Conservation (phyloP, 2,329 filamentous ascomycete genomes). For the Metarhizium robertsii region DNA sequence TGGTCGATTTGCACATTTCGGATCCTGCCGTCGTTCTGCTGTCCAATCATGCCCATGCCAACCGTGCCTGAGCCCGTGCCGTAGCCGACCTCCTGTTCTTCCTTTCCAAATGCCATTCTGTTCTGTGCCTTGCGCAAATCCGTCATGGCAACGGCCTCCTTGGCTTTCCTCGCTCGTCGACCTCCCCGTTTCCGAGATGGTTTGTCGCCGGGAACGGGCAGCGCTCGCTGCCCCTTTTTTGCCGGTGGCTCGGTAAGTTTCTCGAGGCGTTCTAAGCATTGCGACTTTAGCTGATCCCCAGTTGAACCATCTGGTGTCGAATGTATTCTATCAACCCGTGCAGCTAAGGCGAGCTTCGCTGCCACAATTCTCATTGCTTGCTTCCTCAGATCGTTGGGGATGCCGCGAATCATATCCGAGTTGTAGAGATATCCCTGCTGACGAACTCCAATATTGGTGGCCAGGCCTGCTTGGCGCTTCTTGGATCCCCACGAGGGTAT, state of each 20-base stretch:
- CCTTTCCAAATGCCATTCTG: slow-evolving; percentile 88
- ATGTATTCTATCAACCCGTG: slow-evolving; percentile 80
- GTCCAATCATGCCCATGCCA: slow-evolving; percentile 92
- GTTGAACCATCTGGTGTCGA: slow-evolving; percentile 71
- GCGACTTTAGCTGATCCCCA: slow-evolving; percentile 71
- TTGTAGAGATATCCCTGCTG: slow-evolving; percentile 93
- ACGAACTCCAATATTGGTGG: slow-evolving; percentile 83
- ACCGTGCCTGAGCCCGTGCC: slow-evolving; percentile 76
- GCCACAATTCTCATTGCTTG: slow-evolving; percentile 94
- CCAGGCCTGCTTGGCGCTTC: slow-evolving; percentile 73
- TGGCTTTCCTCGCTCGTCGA: slow-evolving; percentile 80
- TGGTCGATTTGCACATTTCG: slow-evolving; percentile 85
- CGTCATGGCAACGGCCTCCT: slow-evolving; percentile 95
- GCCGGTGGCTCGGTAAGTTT: slow-evolving; percentile 88
- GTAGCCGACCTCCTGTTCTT: slow-evolving; percentile 89
- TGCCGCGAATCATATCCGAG: slow-evolving; percentile 76
- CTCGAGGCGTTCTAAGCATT: slow-evolving; percentile 78
- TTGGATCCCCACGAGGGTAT: slow-evolving; percentile 85
- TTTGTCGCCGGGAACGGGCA: slow-evolving; percentile 92
- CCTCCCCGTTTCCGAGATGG: slow-evolving; percentile 88
- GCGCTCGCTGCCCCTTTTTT: slow-evolving; percentile 77
- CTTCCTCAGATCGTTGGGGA: slow-evolving; percentile 78
- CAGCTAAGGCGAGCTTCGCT: slow-evolving; percentile 88
- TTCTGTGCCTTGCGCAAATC: slow-evolving; percentile 95
- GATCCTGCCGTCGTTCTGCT: slow-evolving; percentile 78